Conservation (phyloP, 305 asterid genomes). For the Fraxinus paxiana region DNA sequence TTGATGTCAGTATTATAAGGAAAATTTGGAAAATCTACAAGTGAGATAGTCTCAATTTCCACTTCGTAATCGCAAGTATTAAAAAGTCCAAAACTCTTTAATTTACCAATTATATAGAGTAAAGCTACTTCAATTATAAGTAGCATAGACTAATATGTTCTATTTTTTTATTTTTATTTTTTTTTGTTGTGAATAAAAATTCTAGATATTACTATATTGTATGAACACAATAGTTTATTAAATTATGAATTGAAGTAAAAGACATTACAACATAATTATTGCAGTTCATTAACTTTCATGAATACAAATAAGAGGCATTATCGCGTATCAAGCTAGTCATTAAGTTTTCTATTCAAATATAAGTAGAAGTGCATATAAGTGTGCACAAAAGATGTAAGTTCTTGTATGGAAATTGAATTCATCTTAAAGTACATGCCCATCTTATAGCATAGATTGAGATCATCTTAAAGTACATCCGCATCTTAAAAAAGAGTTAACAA, state of each 20-base stretch:
- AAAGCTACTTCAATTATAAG: neutral
- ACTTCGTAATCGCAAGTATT: neutral
- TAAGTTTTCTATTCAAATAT: too few species aligned
- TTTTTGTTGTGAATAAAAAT: neutral
- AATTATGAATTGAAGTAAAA: too few species aligned
- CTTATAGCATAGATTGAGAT: too few species aligned
- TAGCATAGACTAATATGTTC: neutral
- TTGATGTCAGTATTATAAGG: neutral
- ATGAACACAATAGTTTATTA: too few species aligned
- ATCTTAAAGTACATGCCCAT: neutral
- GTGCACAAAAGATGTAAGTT: neutral
- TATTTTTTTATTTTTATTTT: too few species aligned
- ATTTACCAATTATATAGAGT: neutral
- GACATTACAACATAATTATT: too few species aligned
- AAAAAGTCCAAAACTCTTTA: too few species aligned
- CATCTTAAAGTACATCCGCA: too few species aligned
- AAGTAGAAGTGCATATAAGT: neutral
- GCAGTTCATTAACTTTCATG: neutral
- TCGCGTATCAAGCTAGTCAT: too few species aligned
- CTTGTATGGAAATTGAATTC: neutral
- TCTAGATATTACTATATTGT: neutral
- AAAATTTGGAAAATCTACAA: neutral
- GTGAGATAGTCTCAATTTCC: conserved; percentile 5
- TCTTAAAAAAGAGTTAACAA: neutral
- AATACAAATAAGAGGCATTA: neutral